A percentile compares a stretch with the other conserved stretches of the same genome.
Evolutionary conservation across 148 eudicot species (phyloP).

Genomic region (Rhododendron ovatum): DNA sequence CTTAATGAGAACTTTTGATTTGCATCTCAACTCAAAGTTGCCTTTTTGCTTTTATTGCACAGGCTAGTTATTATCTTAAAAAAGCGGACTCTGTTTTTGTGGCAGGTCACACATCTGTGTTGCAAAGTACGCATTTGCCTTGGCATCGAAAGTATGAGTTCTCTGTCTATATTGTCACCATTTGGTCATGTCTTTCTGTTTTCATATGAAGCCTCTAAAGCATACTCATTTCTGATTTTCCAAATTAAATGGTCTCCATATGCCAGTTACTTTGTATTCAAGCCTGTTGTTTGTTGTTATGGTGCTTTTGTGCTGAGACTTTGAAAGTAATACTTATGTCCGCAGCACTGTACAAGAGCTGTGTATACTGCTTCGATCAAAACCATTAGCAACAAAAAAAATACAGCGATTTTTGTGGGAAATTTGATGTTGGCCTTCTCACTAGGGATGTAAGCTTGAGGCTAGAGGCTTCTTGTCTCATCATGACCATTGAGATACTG

Average conservation of each 20-base stretch:
- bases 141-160: conserved; percentile 79
- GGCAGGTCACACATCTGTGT: conserved; percentile 99
- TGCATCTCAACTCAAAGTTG: neutral
- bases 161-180: neutral
- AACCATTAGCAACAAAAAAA: conserved; percentile 77
- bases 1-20: neutral
- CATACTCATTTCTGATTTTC: no score
- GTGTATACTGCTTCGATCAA: no score
- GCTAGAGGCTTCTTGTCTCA: conserved; percentile 95
- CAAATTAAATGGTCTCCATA: no score
- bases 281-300: no score
- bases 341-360: no score
- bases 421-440: conserved; percentile 94
- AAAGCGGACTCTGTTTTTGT: conserved; percentile 95
- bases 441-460: conserved; percentile 97
- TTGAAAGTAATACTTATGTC: neutral
- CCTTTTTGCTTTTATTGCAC: conserved; percentile 21
- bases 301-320: no score
- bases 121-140: conserved; percentile 96
- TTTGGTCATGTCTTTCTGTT: no score
- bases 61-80: conserved; percentile 94
- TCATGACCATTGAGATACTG: conserved; percentile 96
- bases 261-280: no score
- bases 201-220: no score
- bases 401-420: conserved; percentile 89